Conservation (phyloP, 371 early-diverging fungal genomes). For the Lichtheimia hyalospora region DNA sequence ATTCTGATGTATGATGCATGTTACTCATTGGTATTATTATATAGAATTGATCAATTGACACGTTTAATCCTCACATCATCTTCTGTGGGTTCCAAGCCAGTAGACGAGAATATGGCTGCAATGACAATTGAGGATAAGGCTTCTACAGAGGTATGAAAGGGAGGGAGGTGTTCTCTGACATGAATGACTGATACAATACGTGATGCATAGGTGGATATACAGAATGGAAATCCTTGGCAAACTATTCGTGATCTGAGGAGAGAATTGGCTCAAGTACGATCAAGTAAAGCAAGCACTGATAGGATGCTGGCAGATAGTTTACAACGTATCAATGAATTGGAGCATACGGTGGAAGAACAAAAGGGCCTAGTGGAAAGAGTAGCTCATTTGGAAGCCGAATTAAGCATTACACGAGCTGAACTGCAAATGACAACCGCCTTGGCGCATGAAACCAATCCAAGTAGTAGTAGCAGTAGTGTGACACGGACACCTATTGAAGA, state of each 20-base stretch:
- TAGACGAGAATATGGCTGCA: too few species aligned
- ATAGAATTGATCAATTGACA: slow-evolving; percentile 68
- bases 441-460: slow-evolving; percentile 11
- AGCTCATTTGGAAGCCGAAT: slow-evolving; percentile 40
- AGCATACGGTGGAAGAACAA: slow-evolving; percentile 21
- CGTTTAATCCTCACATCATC: slow-evolving; percentile 77
- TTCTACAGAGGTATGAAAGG: too few species aligned
- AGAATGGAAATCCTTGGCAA: slow-evolving; percentile 27
- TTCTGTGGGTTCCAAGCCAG: slow-evolving; percentile 35
- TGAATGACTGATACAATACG: too few species aligned
- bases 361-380: slow-evolving; percentile 28
- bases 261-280: slow-evolving; percentile 11
- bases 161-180: too few species aligned
- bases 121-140: too few species aligned
- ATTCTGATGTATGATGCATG: neutral
- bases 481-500: neutral
- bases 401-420: slow-evolving; percentile 39
- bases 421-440: slow-evolving; percentile 26
- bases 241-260: slow-evolving; percentile 24
- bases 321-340: slow-evolving; percentile 15
- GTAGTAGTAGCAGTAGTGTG: neutral
- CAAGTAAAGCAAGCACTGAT: slow-evolving; percentile 18
- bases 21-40: neutral
- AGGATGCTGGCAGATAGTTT: slow-evolving; percentile 13
- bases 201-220: neutral